Evolutionary conservation across 2,329 filamentous ascomycete genomes (phyloP), one percentile per base, ranked within the genome.

Genomic region (Colletotrichum falcatum): DNA sequence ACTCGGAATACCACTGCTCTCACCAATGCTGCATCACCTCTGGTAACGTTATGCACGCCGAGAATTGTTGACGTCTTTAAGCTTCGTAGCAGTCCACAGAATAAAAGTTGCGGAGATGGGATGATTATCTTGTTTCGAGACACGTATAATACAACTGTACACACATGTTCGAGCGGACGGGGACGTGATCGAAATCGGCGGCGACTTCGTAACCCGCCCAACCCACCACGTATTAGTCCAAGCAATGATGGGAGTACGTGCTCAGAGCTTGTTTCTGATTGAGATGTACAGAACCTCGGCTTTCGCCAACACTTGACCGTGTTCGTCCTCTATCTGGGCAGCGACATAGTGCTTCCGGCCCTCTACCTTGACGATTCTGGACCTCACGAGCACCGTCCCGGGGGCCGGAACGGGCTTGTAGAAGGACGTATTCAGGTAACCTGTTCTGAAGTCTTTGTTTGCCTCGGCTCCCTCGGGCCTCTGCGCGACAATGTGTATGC

Each of bases 401-500:
- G 78, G 76, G 1, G 77, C 75, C 0, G 74, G 73, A 1, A 81
- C 76, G 1, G 79, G 79, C 42, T 73, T 79, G 26, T 81, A 30
- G 60, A 80, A 83, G 26, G 75, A 78, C 3, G 81, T 78, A 9
- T 81, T 77, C 30, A 83, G 65, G 5, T 74, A 76, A 0, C 75
- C 81, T 18, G 82, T 83, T 18, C 83, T 74, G 63, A 74, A 80
- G 33, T 72, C 72, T 0, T 75, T 74, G 51, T 74, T 73, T 42
- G 78, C 79, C 1, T 75, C 72, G n/a, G 74, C 70, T 0, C 75
- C 78, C 0, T 74, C 55, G 59, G 82, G 80, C 12, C 72, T 65
- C 53, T 83, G 83, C 18, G 83, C 71, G 33, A 81, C 81, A 49
- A 80, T 76, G 26, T 82, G 70, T 6, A 75, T 73, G 3, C 81